phyloP scores from a whole-genome alignment of 208 protist species.

The Trypanosoma melophagium region DNA sequence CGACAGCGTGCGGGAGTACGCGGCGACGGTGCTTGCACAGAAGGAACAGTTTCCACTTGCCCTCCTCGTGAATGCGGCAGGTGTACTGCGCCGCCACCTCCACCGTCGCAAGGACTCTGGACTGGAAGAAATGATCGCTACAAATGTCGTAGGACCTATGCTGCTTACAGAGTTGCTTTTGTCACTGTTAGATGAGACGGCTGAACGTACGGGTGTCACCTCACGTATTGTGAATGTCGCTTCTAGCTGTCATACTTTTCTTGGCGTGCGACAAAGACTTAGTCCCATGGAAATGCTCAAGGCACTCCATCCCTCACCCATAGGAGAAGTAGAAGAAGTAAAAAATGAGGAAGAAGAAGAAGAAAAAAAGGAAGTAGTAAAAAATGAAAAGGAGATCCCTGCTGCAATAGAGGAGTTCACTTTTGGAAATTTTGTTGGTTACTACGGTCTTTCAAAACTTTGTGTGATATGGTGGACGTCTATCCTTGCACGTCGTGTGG shows the following conservation, averaged over 20 bases:
- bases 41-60: conserved; percentile 48
- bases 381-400: background rate
- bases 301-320: conserved; percentile 38
- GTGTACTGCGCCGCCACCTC: conserved; percentile 60
- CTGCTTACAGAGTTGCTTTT: conserved; percentile 77
- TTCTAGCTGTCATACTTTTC: conserved; percentile 85
- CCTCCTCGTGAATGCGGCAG: conserved; percentile 80
- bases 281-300: conserved; percentile 65
- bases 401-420: conserved; percentile 39
- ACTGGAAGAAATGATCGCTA: conserved; percentile 77
- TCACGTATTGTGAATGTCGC: conserved; percentile 85
- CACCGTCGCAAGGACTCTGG: conserved; percentile 36
- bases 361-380: background rate
- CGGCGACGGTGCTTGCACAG: conserved; percentile 32
- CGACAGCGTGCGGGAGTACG: conserved; percentile 67
- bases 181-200: conserved; percentile 62
- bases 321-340: conserved; percentile 2
- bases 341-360: background rate
- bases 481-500: conserved; percentile 54
- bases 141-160: conserved; percentile 79
- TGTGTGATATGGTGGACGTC: conserved; percentile 84
- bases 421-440: conserved; percentile 67
- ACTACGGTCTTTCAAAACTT: conserved; percentile 88
- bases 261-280: conserved; percentile 36
- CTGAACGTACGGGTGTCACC: conserved; percentile 45